Base-by-base conservation (phyloP, 192 early-diverging fungal genomes). In the Coemansia javaensis region DNA sequence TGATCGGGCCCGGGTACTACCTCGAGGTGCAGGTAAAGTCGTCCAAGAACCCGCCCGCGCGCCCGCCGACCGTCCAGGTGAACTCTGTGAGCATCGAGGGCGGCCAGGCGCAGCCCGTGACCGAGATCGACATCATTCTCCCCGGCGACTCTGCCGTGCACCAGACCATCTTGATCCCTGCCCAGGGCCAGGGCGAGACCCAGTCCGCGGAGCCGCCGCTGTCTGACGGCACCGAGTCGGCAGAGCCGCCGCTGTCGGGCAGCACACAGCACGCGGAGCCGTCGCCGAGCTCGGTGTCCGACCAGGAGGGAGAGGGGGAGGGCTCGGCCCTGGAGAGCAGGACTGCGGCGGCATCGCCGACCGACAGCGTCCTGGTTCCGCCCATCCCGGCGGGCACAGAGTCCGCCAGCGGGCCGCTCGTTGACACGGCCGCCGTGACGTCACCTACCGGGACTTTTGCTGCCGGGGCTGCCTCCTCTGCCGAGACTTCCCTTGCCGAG, bases 101-200 rank as follows among this genome's bases (percentile, higher is more conserved):
- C 7, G 71, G 71, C 30, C 46, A 66, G 34, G 71, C 59, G 5
- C 50, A 27, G 10, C 71, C 55, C 2, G 58, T 59, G 5, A 75
- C 71, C 22, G 46, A 75, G 30, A 66, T 75, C 15, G 71, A 75
- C 14, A 63, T 75, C 16, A 75, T 75, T 34, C 59, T 75, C 44
- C 71, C 71, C 3, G 71, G 71, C 1, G 56, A 66, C 4, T 59
- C 63, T 2, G 53, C 25, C 22, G 59, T 50, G 5, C 71, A 75
- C 35, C 58, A 75, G 23, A 75, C 71, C 0, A 59, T 75, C 15
- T 30, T 62, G 17, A 35, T 75, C 16, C 47, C 71, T 9, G 63
- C 42, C 0, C 43, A 39, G 18, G 47, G 40, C 3, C 58, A 46
- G 25, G 16, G 18, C 30, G 40, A n/a, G n/a, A 30, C 28, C 7